Conservation (phyloP, 2,329 filamentous ascomycete species). For the Blumeriella jaapii region DNA sequence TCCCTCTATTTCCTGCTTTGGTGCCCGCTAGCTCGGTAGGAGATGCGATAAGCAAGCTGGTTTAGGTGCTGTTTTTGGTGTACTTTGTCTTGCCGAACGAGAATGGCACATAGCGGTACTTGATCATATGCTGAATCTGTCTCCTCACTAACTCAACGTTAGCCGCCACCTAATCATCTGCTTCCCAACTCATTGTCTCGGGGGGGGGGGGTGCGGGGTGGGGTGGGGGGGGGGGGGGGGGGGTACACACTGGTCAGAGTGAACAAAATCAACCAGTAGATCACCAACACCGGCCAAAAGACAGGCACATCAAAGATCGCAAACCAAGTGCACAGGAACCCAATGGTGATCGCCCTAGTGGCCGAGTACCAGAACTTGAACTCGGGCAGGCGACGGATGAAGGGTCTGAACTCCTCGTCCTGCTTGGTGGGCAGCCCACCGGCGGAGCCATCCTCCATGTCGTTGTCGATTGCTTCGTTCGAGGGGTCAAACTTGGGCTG, state of each 20-base stretch:
- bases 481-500: constrained; percentile 98
- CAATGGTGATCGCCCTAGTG: constrained; percentile 73
- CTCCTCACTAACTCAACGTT: constrained; percentile 63
- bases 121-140: constrained; percentile 99
- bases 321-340: constrained; percentile 85
- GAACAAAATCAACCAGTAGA: constrained; percentile 98
- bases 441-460: constrained; percentile 85
- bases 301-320: constrained; percentile 92
- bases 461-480: constrained; percentile 79
- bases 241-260: constrained; percentile 76
- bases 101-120: constrained; percentile 96
- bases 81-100: constrained; percentile 82
- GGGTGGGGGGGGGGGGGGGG: too few relatives aligned
- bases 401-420: constrained; percentile 95
- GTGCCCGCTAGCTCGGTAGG: background rate
- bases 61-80: constrained; percentile 42
- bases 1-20: background rate
- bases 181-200: background rate
- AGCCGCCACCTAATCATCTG: constrained; percentile 3
- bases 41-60: background rate
- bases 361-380: constrained; percentile 99
- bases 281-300: constrained; percentile 96
- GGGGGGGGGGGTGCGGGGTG: too few relatives aligned
- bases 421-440: constrained; percentile 82
- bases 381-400: constrained; percentile 89